Evolutionary conservation across 1,139 yeast genomes (phyloP).

Genomic region (Yueomyces sp.): DNA sequence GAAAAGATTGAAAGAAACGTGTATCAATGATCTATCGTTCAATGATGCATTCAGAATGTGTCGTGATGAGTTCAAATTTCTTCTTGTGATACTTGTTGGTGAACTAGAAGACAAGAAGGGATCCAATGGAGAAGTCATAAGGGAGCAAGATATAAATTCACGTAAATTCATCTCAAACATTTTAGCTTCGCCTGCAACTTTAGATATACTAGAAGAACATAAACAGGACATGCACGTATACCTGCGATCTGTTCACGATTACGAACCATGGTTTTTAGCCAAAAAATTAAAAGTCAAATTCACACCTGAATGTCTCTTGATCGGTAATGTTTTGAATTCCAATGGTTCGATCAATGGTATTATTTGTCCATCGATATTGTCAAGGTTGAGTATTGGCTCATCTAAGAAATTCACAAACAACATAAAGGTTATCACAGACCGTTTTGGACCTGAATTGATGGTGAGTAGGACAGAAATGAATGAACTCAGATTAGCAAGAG

Average conservation of each 20-base stretch:
- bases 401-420: constrained; percentile 20
- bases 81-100: constrained; percentile 23
- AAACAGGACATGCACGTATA: constrained; percentile 21
- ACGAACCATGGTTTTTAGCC: constrained; percentile 26
- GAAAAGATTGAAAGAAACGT: constrained; percentile 2
- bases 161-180: constrained; percentile 19
- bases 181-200: constrained; percentile 16
- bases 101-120: constrained; percentile 7
- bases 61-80: constrained; percentile 21
- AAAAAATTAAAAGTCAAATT: constrained; percentile 17
- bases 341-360: constrained; percentile 21
- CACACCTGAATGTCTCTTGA: constrained; percentile 25
- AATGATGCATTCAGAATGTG: constrained; percentile 22
- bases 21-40: constrained; percentile 9
- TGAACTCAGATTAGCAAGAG: constrained; percentile 26
- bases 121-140: constrained; percentile 1
- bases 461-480: constrained; percentile 25
- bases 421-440: constrained; percentile 19
- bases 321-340: constrained; percentile 26
- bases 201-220: constrained; percentile 13
- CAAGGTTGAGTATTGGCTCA: constrained; percentile 20
- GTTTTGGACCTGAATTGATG: constrained; percentile 25
- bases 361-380: constrained; percentile 23
- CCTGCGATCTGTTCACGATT: constrained; percentile 21
- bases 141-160: constrained; percentile 14